phyloP scores from a whole-genome alignment of 1,284 basidiomycete genomes.

The Ustilago curta region DNA sequence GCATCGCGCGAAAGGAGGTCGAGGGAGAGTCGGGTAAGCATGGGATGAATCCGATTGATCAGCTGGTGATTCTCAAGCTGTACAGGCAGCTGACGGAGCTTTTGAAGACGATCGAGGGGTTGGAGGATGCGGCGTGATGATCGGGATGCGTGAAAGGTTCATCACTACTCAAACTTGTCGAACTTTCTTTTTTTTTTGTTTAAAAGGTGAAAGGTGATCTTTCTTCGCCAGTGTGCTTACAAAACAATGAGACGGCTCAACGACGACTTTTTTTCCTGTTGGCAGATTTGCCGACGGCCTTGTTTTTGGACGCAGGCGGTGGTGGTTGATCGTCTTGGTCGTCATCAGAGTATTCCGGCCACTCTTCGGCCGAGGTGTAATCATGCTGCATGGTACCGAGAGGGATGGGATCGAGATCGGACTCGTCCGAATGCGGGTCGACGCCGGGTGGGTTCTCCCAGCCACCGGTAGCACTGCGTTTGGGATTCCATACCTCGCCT shows the following conservation, averaged over 20 bases:
- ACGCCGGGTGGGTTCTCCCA: constrained; percentile 39
- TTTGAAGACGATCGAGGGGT: constrained; percentile 60
- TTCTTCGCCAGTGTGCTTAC: background rate
- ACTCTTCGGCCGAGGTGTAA: constrained; percentile 37
- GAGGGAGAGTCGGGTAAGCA: background rate
- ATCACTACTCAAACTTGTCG: too few species aligned
- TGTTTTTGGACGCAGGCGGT: constrained; percentile 7
- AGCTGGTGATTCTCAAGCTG: constrained; percentile 64
- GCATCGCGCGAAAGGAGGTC: background rate
- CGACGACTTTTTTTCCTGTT: constrained; percentile 24
- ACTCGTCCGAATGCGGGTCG: constrained; percentile 45
- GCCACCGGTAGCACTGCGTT: constrained; percentile 20
- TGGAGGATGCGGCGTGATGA: constrained; percentile 43
- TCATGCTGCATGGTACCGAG: constrained; percentile 53
- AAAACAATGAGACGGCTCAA: background rate
- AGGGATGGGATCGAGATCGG: constrained; percentile 59
- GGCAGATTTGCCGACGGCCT: background rate
- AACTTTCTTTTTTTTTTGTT: too few species aligned
- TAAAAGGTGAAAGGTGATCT: background rate
- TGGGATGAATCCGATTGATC: constrained; percentile 63
- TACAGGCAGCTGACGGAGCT: constrained; percentile 63
- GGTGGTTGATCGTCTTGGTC: constrained; percentile 18
- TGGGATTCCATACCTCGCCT: constrained; percentile 24
- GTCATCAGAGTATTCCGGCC: constrained; percentile 36
- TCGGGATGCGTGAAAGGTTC: background rate